phyloP scores from a whole-genome alignment of 495 filamentous ascomycete species.

The Tuber melanosporum region DNA sequence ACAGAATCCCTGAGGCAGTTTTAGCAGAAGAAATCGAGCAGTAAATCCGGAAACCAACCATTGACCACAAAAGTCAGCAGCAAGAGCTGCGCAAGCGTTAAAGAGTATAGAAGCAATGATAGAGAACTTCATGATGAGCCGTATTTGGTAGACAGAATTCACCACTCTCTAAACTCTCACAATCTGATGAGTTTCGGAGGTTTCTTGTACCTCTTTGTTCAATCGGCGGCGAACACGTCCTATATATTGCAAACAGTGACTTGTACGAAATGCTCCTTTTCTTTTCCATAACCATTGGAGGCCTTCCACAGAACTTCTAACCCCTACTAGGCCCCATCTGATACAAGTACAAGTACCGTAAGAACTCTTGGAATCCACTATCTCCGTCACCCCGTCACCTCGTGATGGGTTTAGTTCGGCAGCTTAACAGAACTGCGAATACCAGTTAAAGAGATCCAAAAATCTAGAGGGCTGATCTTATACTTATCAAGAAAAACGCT shows the following conservation, averaged over 20 bases:
- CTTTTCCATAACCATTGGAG: neutral
- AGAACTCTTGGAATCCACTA: no score
- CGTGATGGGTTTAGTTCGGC: no score
- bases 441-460: no score
- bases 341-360: no score
- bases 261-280: neutral
- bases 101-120: conserved; percentile 18
- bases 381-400: no score
- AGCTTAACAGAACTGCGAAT: no score
- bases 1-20: conserved; percentile 10
- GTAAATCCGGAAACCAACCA: conserved; percentile 3
- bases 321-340: neutral
- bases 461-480: no score
- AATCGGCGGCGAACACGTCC: neutral
- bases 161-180: neutral
- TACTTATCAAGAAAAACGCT: neutral
- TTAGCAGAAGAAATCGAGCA: neutral
- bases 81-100: conserved; percentile 15
- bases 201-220: neutral
- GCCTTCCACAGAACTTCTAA: neutral
- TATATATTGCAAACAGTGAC: neutral
- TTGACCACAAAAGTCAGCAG: conserved; percentile 23
- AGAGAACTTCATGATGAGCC: conserved; percentile 19
- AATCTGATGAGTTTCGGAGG: neutral
- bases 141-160: neutral